Base-by-base conservation (phyloP, 179 eudicot species). In the Heliamphora ciliata region DNA sequence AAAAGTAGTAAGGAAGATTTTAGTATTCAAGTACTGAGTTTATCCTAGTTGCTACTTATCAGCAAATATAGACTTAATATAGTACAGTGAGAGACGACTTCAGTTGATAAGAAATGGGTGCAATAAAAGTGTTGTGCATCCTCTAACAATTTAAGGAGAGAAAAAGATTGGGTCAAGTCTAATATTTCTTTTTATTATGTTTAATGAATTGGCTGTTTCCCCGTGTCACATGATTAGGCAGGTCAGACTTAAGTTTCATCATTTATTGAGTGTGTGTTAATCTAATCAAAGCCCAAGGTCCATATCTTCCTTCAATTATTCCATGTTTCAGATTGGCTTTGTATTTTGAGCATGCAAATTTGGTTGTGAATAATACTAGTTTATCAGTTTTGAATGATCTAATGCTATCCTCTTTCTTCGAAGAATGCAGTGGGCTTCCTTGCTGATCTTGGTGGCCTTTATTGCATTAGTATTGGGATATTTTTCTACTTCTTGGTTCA, bases 381-480 rank as follows among this genome's bases (percentile, higher is more conserved):
- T 21, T 61, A 78, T 58, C 24, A 77, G 17, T 51, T 77, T 55
- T 50, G 40, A 73, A 54, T 79, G 58, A 78, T 83, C 61, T 88
- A 77, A 83, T 82, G 82, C 81, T 80, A 77, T 72, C 72, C 82
- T 82, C 81, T 85, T 83, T 87, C 78, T 79, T 82, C 82, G 88
- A 84, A 84, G 84, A 85, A 76, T 90, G 97, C 96, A 93, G 98
- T 95, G 89, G 85, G 97, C 91, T 95, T 95, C 81, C 98, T 95
- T 78, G 98, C 98, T 14, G 92, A 95, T 86, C 85, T 95, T 77
- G 98, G 98, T 84, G 98, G 98, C 86, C 93, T 95, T 77, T 93
- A 88, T 81, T 93, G 98, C 90, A 79, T 92, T 69, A 91, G 98
- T 84, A 84, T 93, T 61, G 95, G 93, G 83, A 90, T 95, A 76